Percentiles rank a stretch among this genome's conserved stretches.
These are phyloP conservation scores for Beauveria bassiana DNA, from an alignment of 2,329 filamentous ascomycete genomes.

Conservation along the genomic window DNA sequence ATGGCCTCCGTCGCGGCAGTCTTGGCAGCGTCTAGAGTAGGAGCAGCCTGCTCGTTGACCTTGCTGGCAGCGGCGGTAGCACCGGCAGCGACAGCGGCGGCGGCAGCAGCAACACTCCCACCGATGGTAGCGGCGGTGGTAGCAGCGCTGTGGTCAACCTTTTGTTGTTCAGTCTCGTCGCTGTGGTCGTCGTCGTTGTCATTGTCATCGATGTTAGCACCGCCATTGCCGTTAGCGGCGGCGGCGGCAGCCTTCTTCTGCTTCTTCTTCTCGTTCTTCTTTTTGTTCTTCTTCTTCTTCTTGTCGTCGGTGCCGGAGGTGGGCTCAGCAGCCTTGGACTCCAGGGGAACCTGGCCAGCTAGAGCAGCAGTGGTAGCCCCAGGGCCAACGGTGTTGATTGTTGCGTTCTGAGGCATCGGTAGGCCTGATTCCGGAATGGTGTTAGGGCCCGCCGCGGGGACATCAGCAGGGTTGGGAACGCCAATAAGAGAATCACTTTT, in stretches of 20 bases:
- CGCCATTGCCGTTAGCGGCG: slow-evolving; percentile 41
- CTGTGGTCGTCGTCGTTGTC: slow-evolving; percentile 40
- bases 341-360: slow-evolving; percentile 60
- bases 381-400: slow-evolving; percentile 45
- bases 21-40: slow-evolving; percentile 29
- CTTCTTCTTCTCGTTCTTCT: slow-evolving; percentile 62
- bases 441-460: slow-evolving; percentile 11
- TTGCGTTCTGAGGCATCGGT: slow-evolving; percentile 48
- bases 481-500: slow-evolving; percentile 60
- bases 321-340: slow-evolving; percentile 33
- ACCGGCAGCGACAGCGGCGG: slow-evolving; percentile 30
- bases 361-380: slow-evolving; percentile 60
- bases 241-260: slow-evolving; percentile 53
- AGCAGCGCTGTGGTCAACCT: slow-evolving; percentile 47
- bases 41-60: slow-evolving; percentile 30
- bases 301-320: slow-evolving; percentile 35
- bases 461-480: slow-evolving; percentile 41
- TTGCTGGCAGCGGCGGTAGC: slow-evolving; percentile 26
- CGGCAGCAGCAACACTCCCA: slow-evolving; percentile 29
- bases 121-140: slow-evolving; percentile 31
- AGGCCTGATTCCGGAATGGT: slow-evolving; percentile 79
- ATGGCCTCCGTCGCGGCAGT: slow-evolving; percentile 30
- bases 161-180: slow-evolving; percentile 42
- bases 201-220: slow-evolving; percentile 43
- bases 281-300: slow-evolving; percentile 60